Evolutionary conservation across 2,329 filamentous ascomycete species (phyloP).

Genomic region (Rutstroemia sp.): DNA sequence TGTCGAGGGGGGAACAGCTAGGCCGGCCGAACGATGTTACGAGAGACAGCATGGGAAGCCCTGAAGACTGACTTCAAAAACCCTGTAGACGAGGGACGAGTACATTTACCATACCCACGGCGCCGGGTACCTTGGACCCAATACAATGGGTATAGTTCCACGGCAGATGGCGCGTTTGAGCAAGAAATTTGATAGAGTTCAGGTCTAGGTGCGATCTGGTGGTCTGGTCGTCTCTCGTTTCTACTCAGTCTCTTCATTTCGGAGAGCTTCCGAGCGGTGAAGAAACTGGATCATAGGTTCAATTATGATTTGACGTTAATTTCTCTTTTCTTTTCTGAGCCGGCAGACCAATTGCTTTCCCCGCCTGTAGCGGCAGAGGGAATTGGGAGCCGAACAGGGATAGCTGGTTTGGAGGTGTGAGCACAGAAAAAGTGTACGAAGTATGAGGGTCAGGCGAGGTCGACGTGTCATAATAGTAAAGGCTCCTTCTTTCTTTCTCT

Average conservation of each 20-base stretch:
- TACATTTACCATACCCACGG: slow-evolving; percentile 6
- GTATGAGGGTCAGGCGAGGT: too few species aligned
- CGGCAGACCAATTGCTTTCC: slow-evolving; percentile 1
- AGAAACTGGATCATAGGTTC: neutral
- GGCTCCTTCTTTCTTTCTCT: neutral
- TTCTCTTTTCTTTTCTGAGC: slow-evolving; percentile 1
- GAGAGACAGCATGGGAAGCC: neutral
- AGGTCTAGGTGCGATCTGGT: neutral
- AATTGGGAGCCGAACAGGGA: neutral
- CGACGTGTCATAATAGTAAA: slow-evolving; percentile 1
- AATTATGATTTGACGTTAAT: neutral
- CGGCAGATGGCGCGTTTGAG: slow-evolving; percentile 8
- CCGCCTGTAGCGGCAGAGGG: slow-evolving; percentile 2
- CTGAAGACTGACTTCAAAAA: slow-evolving; percentile 4
- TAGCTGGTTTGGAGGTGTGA: neutral
- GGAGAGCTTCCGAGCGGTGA: neutral
- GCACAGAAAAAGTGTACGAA: neutral
- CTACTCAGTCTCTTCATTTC: neutral
- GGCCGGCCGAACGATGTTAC: slow-evolving; percentile 2
- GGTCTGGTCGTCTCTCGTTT: neutral
- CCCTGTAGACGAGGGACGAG: slow-evolving; percentile 5
- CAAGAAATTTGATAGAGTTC: neutral
- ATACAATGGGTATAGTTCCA: neutral
- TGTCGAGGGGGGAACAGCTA: neutral
- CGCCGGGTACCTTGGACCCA: slow-evolving; percentile 8